Percentiles rank a stretch among this genome's conserved stretches.
Conservation (phyloP, 2,329 filamentous ascomycete species). For the Fusarium cicatricum region DNA sequence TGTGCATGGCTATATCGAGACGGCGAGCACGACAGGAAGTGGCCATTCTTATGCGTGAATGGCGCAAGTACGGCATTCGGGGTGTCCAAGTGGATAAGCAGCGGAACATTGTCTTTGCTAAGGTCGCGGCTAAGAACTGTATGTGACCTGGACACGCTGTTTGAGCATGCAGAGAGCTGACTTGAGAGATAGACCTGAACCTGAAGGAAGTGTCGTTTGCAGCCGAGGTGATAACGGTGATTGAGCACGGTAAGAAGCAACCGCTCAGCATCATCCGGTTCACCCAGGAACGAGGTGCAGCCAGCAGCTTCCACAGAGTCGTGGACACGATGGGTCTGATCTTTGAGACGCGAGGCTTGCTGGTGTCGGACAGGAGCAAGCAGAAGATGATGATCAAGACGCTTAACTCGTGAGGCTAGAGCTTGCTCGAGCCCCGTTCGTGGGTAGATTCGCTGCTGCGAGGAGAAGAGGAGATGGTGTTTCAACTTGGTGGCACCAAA, state of each 20-base stretch:
- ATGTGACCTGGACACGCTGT: constrained; percentile 48
- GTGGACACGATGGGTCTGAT: constrained; percentile 78
- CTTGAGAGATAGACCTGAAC: constrained; percentile 67
- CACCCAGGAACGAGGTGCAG: constrained; percentile 90
- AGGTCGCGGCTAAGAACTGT: constrained; percentile 82
- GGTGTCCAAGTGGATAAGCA: constrained; percentile 82
- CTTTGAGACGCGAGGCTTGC: constrained; percentile 69
- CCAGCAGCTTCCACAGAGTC: constrained; percentile 86
- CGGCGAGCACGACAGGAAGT: constrained; percentile 81
- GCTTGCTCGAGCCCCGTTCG: neutral
- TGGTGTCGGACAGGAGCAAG: constrained; percentile 74
- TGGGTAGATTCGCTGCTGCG: neutral
- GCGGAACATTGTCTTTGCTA: constrained; percentile 80
- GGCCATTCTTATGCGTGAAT: constrained; percentile 76
- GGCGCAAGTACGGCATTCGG: constrained; percentile 82
- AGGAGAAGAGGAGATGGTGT: neutral
- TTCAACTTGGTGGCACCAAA: neutral
- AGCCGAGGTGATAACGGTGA: constrained; percentile 85
- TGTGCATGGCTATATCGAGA: constrained; percentile 76
- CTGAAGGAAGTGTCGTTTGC: constrained; percentile 91
- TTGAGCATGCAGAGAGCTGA: constrained; percentile 29
- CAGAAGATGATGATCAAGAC: constrained; percentile 79
- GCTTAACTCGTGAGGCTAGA: constrained; percentile 57
- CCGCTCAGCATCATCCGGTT: constrained; percentile 84
- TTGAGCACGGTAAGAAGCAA: constrained; percentile 81